phyloP scores from a whole-genome alignment of 331 rosid species.

The Saraca asoca region DNA sequence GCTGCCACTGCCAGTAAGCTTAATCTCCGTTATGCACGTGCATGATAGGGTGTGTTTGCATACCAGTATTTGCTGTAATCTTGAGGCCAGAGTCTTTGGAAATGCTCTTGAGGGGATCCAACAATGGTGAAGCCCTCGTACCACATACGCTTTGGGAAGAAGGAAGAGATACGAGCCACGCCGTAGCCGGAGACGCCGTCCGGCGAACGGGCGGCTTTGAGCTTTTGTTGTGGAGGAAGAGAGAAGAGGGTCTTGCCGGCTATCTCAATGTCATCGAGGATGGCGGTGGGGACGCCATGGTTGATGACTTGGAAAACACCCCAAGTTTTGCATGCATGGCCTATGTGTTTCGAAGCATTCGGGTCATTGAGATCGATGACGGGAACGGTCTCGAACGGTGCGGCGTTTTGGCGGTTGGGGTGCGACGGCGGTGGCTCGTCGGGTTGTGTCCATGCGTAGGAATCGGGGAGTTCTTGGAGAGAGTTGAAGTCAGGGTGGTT shows the following conservation, averaged over 20 bases:
- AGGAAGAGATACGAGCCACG: constrained; percentile 77
- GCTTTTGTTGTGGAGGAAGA: constrained; percentile 61
- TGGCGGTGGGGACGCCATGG: constrained; percentile 57
- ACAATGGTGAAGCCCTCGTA: constrained; percentile 86
- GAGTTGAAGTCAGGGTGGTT: constrained; percentile 62
- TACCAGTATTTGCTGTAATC: constrained; percentile 71
- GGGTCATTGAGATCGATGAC: constrained; percentile 66
- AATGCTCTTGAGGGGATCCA: constrained; percentile 82
- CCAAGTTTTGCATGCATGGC: constrained; percentile 83
- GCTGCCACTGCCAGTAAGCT: no score
- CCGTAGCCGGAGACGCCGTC: constrained; percentile 84
- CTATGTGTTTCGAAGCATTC: constrained; percentile 56
- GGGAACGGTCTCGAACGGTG: constrained; percentile 40
- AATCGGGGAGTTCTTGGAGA: constrained; percentile 71
- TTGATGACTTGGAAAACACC: constrained; percentile 78
- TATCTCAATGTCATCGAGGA: constrained; percentile 55
- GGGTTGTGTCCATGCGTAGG: constrained; percentile 66
- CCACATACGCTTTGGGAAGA: constrained; percentile 98
- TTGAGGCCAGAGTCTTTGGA: constrained; percentile 85
- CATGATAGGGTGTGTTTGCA: constrained; percentile 26
- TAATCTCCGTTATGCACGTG: constrained; percentile 29
- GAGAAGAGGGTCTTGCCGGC: constrained; percentile 61
- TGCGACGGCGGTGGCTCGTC: not conserved
- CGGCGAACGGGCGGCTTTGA: constrained; percentile 71
- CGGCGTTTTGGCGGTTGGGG: no score